Evolutionary conservation across 495 filamentous ascomycete genomes (phyloP).

Genomic region (Penicillium antarcticum): DNA sequence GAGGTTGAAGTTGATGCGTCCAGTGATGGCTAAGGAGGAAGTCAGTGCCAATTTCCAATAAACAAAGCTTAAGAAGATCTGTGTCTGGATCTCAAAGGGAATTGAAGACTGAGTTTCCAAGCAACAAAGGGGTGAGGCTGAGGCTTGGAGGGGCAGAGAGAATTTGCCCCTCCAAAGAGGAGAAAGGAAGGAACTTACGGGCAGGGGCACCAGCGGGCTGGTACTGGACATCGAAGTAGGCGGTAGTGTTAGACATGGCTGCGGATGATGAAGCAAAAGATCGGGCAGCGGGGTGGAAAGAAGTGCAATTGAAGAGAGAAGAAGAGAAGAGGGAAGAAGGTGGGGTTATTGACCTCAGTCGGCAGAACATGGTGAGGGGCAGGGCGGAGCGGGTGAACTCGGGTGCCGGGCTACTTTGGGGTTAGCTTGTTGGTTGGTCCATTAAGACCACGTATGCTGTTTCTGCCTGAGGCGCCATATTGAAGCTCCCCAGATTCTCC

Average conservation of each 20-base stretch:
- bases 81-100: neutral
- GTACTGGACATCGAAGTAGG: conserved; percentile 63
- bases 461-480: conserved; percentile 3
- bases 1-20: conserved; percentile 87
- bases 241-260: conserved; percentile 62
- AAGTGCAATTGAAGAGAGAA: conserved; percentile 44
- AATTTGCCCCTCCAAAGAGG: conserved; percentile 12
- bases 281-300: conserved; percentile 43
- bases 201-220: conserved; percentile 54
- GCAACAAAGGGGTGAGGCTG: conserved; percentile 2
- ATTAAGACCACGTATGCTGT: conserved; percentile 19
- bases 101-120: neutral
- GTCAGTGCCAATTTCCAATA: conserved; percentile 11
- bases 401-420: conserved; percentile 23
- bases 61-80: neutral
- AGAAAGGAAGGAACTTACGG: conserved; percentile 49
- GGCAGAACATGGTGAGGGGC: conserved; percentile 52
- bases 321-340: conserved; percentile 46
- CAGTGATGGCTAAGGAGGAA: conserved; percentile 57
- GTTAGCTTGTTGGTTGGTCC: conserved; percentile 22
- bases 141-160: conserved; percentile 10
- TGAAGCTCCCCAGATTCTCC: conserved; percentile 6
- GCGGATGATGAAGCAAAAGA: conserved; percentile 58
- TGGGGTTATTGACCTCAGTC: conserved; percentile 49
- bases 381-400: conserved; percentile 35